Conservation (phyloP, 2,329 filamentous ascomycete species). For the Xylariaceae sp. region DNA sequence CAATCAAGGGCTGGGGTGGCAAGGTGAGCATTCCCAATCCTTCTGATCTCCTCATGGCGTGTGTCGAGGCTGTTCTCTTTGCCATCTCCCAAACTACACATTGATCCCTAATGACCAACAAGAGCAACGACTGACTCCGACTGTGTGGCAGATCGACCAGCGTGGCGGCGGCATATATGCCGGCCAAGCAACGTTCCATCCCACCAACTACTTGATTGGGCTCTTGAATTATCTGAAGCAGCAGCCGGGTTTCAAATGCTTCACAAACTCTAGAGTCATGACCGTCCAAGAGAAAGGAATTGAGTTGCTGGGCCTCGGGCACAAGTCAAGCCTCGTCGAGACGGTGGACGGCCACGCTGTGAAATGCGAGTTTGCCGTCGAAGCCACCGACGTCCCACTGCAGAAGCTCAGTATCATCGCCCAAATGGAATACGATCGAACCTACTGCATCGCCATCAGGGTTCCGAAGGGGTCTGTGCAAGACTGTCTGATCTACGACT, state of each 20-base stretch:
- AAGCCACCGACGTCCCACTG: conserved; percentile 54
- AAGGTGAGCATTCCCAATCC: conserved; percentile 19
- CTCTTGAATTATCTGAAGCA: conserved; percentile 49
- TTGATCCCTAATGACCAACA: no score
- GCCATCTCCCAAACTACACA: no score
- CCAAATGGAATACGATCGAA: conserved; percentile 52
- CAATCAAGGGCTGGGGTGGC: conserved; percentile 51
- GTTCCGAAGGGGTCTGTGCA: conserved; percentile 51
- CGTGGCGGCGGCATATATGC: conserved; percentile 47
- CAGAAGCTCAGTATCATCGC: conserved; percentile 53
- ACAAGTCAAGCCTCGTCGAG: conserved; percentile 44
- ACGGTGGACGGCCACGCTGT: conserved; percentile 48
- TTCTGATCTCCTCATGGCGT: no score
- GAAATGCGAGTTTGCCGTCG: conserved; percentile 46
- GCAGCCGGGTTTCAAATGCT: conserved; percentile 53
- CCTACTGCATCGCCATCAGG: conserved; percentile 56
- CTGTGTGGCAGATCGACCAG: conserved; percentile 36
- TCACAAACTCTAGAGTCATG: conserved; percentile 48
- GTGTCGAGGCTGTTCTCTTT: no score
- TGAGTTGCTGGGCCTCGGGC: conserved; percentile 41
- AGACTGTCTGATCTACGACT: conserved; percentile 55
- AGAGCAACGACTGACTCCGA: no score
- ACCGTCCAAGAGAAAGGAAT: conserved; percentile 48
- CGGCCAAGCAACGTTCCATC: conserved; percentile 54
- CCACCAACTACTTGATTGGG: conserved; percentile 53